These are phyloP conservation scores for Xylariaceae sp. DNA, from an alignment of 2,329 filamentous ascomycete genomes.

Conservation along the genomic window DNA sequence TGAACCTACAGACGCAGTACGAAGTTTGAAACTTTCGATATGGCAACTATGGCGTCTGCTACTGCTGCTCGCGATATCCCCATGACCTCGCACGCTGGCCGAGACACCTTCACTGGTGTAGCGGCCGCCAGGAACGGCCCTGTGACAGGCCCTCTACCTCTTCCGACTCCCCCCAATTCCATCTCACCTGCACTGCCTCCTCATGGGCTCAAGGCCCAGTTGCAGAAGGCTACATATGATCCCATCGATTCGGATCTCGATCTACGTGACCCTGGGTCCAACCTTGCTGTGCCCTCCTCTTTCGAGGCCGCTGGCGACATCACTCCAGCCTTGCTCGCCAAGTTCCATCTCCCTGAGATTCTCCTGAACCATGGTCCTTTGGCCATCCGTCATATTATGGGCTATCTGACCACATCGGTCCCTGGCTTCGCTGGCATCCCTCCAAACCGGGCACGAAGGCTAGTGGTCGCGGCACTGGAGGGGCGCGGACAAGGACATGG, in stretches of 20 bases:
- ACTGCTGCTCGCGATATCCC: conserved; percentile 65
- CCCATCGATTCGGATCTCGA: conserved; percentile 83
- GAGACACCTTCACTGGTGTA: conserved; percentile 72
- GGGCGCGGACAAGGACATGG: conserved; percentile 59
- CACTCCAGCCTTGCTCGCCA: conserved; percentile 78
- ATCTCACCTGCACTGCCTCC: conserved; percentile 85
- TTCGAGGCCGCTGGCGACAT: conserved; percentile 77
- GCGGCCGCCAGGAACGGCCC: conserved; percentile 58
- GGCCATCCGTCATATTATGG: conserved; percentile 93
- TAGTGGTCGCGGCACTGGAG: conserved; percentile 90
- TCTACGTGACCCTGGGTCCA: conserved; percentile 62
- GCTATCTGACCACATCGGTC: conserved; percentile 86
- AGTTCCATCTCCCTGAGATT: conserved; percentile 85
- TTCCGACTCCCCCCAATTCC: conserved; percentile 91
- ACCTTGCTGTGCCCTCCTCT: conserved; percentile 44
- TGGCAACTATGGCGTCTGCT: conserved; percentile 63
- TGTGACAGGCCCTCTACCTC: conserved; percentile 59
- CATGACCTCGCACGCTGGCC: conserved; percentile 51
- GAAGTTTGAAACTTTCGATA: conserved; percentile 48
- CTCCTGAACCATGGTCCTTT: conserved; percentile 83
- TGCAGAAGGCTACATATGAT: conserved; percentile 56
- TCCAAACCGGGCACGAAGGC: conserved; percentile 80
- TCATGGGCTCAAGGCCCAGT: conserved; percentile 69
- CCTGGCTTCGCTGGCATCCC: conserved; percentile 88
- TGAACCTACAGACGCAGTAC: conserved; percentile 40